A percentile compares a stretch with the other conserved stretches of the same genome.
Evolutionary conservation across 148 eudicot genomes (phyloP).

Genomic region (Limonium bicolor): DNA sequence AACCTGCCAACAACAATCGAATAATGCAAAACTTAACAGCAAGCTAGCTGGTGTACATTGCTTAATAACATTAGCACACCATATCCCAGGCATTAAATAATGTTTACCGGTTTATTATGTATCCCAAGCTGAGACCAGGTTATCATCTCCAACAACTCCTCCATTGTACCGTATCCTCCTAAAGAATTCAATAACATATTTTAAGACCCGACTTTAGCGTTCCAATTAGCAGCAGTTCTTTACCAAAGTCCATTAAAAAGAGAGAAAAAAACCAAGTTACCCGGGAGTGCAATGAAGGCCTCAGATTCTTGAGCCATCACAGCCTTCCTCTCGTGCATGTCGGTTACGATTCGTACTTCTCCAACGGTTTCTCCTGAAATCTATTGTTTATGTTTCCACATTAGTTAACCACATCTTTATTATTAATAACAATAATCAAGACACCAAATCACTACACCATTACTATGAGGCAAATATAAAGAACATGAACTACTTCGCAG

Average conservation of each 20-base stretch:
- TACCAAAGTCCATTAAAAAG: too few relatives aligned
- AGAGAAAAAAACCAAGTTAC: too few relatives aligned
- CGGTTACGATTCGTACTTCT: constrained; percentile 67
- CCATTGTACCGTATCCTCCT: constrained; percentile 99
- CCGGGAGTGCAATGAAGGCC: constrained; percentile 93
- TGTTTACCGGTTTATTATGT: constrained; percentile 78
- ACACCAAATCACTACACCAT: neutral
- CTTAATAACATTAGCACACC: too few relatives aligned
- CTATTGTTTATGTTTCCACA: constrained; percentile 16
- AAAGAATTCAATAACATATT: constrained; percentile 6
- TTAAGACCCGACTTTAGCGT: too few relatives aligned
- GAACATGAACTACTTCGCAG: neutral
- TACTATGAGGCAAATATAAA: neutral
- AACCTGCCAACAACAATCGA: constrained; percentile 29
- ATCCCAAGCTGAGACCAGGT: constrained; percentile 97
- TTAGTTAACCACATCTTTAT: neutral
- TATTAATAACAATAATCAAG: neutral
- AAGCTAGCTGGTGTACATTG: too few relatives aligned
- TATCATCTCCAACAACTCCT: constrained; percentile 82
- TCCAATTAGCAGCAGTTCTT: too few relatives aligned
- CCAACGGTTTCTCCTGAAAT: constrained; percentile 74
- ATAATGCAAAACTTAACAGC: too few relatives aligned
- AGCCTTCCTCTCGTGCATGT: constrained; percentile 95
- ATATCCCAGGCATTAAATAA: too few relatives aligned
- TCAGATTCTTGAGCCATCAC: constrained; percentile 82